Evolutionary conservation across 1,284 basidiomycete species (phyloP), one percentile per base, ranked within the genome.

Genomic region (Boletus mariae): DNA sequence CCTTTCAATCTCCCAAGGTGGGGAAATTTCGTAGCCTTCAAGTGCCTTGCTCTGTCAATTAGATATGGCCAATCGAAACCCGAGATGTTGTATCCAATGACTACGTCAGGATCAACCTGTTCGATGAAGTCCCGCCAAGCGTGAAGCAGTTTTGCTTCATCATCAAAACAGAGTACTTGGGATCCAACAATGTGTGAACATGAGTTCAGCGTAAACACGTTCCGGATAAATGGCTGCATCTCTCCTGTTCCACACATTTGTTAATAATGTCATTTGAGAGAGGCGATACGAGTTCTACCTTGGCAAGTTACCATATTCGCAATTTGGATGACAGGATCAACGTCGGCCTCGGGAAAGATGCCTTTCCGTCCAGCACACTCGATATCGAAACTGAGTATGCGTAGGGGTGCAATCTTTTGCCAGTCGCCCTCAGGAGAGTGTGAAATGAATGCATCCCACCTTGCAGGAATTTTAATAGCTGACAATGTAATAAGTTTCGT

Each of bases 221-320:
- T 98, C 8, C 94, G 85, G 58, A 98, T 86, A 71, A 98, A 98
- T 0, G 94, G 95, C 55, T 92, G 86, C 37, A 75, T 76, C 65
- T 97, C 94, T 60, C 94, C 94, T 61, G 28, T 51, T 57, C 17
- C 48, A 20, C 34, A 29, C n/a, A 43, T 51, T 44, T 48, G 40
- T 59, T 12, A 55, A 31, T 42, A 17, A 37, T 4, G 40, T 37
- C 45, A 34, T 28, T 34, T 11, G 25, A 40, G 9, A 38, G 28
- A 40, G 31, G 15, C 15, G 17, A 23, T 10, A 37, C 31, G n/a
- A 5, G 43, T 26, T 55, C 58, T 73, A 92, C 94, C 94, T 80
- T 98, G 95, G 2, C 88, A 79, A 29, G 94, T 97, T 1, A 98
- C 94, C 94, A 98, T 97, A 67, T 93, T 95, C 1, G 94, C 94